Conservation (phyloP, 1,284 basidiomycete species). For the Papiliotrema nemorosa region DNA sequence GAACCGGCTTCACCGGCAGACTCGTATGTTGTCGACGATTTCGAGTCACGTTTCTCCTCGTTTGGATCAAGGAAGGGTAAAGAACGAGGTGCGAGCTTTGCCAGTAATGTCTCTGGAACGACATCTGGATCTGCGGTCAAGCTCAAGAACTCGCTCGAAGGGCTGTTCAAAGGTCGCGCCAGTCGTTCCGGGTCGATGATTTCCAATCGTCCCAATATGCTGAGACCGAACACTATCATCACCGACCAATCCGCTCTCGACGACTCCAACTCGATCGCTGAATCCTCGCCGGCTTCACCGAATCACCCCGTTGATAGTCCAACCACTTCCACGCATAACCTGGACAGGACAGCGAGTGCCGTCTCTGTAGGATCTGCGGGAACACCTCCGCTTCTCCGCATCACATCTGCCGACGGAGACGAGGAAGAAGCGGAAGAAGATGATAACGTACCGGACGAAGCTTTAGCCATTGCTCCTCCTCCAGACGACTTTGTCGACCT, state of each 20-base stretch:
- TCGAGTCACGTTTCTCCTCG: background rate
- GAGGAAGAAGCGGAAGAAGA: background rate
- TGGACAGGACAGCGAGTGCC: background rate
- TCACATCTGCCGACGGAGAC: background rate
- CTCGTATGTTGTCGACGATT: too few relatives aligned
- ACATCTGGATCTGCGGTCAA: slow-evolving; percentile 12
- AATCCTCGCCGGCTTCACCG: background rate
- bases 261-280: background rate
- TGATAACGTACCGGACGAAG: background rate
- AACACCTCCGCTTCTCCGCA: background rate
- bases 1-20: slow-evolving; percentile 1
- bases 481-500: background rate
- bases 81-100: slow-evolving; percentile 34
- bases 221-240: background rate
- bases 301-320: background rate
- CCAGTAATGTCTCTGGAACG: slow-evolving; percentile 26
- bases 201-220: slow-evolving; percentile 5
- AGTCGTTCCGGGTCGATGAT: slow-evolving; percentile 6
- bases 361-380: background rate
- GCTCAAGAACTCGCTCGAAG: slow-evolving; percentile 25
- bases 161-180: slow-evolving; percentile 14
- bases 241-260: background rate
- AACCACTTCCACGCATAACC: background rate
- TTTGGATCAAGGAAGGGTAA: slow-evolving; percentile 31
- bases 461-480: background rate